Conservation (phyloP, 345 rosid genomes). For the Dipteronia dyeriana region DNA sequence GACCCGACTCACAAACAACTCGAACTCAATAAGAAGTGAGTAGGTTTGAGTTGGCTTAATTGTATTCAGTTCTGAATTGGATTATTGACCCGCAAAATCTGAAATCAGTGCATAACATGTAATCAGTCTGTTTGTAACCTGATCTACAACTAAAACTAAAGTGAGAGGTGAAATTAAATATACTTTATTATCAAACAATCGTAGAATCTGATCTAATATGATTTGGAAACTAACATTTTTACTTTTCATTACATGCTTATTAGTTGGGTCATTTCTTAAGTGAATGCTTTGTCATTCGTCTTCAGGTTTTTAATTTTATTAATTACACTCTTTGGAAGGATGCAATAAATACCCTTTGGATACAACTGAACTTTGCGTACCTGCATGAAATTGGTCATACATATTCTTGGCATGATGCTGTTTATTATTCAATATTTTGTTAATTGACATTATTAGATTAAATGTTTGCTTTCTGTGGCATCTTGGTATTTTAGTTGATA, state of each 20-base stretch:
- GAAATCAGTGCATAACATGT: background rate
- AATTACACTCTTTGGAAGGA: no score
- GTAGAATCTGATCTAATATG: background rate
- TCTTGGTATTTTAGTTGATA: background rate
- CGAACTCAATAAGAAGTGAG: background rate
- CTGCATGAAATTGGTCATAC: background rate
- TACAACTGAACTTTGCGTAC: background rate
- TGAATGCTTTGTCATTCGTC: no score
- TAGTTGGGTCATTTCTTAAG: no score
- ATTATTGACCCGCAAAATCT: background rate
- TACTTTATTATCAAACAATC: background rate
- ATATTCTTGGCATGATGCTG: background rate
- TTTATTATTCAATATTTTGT: no score
- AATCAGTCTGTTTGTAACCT: background rate
- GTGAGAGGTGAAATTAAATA: background rate
- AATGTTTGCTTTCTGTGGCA: background rate
- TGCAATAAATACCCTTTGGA: no score
- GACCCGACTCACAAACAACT: background rate
- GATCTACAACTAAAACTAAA: background rate
- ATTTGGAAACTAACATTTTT: no score
- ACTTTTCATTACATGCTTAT: no score
- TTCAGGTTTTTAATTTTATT: no score
- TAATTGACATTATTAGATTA: background rate
- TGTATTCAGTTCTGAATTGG: background rate
- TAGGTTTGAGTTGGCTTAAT: background rate